These are phyloP conservation scores for Lophiostoma macrostomum DNA, from an alignment of 495 filamentous ascomycete genomes.

Conservation along the genomic window DNA sequence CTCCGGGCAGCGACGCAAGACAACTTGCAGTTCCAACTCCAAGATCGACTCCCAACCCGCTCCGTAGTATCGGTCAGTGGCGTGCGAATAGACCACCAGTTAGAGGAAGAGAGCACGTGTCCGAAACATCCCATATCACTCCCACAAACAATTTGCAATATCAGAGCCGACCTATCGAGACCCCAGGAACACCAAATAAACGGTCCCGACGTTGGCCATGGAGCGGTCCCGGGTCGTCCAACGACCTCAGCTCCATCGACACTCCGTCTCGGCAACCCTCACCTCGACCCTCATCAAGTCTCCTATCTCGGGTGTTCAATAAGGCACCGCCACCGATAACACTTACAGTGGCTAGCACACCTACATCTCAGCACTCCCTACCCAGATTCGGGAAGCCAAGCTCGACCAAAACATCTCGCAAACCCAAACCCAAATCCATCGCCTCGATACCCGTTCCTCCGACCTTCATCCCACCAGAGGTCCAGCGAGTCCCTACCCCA, in stretches of 20 bases:
- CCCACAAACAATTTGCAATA: neutral
- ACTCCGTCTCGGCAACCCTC: neutral
- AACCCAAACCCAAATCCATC: neutral
- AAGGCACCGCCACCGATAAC: too few relatives aligned
- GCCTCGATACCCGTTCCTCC: constrained; percentile 10
- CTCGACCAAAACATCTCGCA: neutral
- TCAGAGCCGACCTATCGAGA: neutral
- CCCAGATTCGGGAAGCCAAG: neutral
- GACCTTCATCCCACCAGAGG: constrained; percentile 17
- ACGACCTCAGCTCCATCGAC: neutral
- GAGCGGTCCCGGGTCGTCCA: neutral
- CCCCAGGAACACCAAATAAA: constrained; percentile 6
- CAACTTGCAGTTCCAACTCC: neutral
- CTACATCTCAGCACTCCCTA: neutral
- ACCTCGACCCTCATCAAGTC: neutral
- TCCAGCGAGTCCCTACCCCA: constrained; percentile 14
- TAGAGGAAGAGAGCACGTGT: too few relatives aligned
- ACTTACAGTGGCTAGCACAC: too few relatives aligned
- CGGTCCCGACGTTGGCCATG: constrained; percentile 11
- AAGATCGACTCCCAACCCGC: too few relatives aligned
- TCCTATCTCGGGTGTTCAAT: neutral
- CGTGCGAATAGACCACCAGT: too few relatives aligned
- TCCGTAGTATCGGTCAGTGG: too few relatives aligned
- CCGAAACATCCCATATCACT: neutral
- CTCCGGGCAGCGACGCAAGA: constrained; percentile 1